Conservation (phyloP, 495 filamentous ascomycete species). For the Elasticomyces elasticus region DNA sequence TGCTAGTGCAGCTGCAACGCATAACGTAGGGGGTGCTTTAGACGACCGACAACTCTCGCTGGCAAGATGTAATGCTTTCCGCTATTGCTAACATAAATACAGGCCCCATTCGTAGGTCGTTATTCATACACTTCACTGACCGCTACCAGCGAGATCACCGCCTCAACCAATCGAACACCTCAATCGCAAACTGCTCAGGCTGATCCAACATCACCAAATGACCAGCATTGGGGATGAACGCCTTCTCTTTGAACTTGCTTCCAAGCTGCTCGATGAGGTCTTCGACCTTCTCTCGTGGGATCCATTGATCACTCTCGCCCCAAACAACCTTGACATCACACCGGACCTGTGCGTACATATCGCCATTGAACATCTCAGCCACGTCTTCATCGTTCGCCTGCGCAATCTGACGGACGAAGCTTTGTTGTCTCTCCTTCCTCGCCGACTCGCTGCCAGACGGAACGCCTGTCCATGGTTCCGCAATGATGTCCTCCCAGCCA, state of each 20-base stretch:
- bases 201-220: slow-evolving; percentile 17
- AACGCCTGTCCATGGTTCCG: slow-evolving; percentile 2
- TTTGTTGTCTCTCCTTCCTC: neutral
- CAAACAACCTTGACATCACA: slow-evolving; percentile 16
- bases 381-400: slow-evolving; percentile 15
- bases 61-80: too few species aligned
- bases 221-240: slow-evolving; percentile 6
- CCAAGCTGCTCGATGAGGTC: neutral
- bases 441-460: neutral
- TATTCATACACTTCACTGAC: too few species aligned
- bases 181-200: slow-evolving; percentile 3
- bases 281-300: slow-evolving; percentile 14
- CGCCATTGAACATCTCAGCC: slow-evolving; percentile 11
- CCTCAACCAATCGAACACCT: slow-evolving; percentile 13
- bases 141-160: too few species aligned
- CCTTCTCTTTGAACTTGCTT: neutral
- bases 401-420: slow-evolving; percentile 17
- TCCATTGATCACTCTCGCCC: slow-evolving; percentile 14
- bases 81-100: too few species aligned
- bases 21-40: too few species aligned
- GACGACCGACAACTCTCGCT: too few species aligned
- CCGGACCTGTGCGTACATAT: slow-evolving; percentile 6
- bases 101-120: too few species aligned
- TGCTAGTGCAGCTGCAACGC: too few species aligned
- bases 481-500: slow-evolving; percentile 14